phyloP scores from a whole-genome alignment of 495 filamentous ascomycete species.

The Hyaloscypha finlandica region DNA sequence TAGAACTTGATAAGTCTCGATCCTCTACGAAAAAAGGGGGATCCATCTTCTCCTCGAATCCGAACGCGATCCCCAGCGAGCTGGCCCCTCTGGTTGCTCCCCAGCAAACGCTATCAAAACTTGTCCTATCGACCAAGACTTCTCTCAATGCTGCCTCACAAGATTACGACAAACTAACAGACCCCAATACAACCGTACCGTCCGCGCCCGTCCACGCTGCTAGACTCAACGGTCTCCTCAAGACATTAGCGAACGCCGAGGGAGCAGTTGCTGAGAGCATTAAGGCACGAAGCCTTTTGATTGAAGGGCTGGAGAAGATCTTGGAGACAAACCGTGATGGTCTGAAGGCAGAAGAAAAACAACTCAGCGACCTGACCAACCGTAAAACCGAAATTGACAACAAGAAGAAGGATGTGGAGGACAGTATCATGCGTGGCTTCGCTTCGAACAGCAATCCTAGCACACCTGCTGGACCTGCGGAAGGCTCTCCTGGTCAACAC shows the following conservation, averaged over 20 bases:
- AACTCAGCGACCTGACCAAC: constrained; percentile 57
- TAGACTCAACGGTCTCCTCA: constrained; percentile 81
- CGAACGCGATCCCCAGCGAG: constrained; percentile 68
- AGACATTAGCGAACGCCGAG: constrained; percentile 87
- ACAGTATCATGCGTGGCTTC: constrained; percentile 81
- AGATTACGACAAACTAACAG: constrained; percentile 81
- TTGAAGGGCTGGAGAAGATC: constrained; percentile 80
- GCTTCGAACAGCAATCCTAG: constrained; percentile 49
- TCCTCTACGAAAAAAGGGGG: constrained; percentile 63
- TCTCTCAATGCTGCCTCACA: constrained; percentile 66
- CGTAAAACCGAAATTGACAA: constrained; percentile 68
- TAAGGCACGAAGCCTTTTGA: constrained; percentile 76
- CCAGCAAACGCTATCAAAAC: constrained; percentile 72
- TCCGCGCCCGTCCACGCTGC: constrained; percentile 89
- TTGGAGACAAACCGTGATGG: constrained; percentile 72
- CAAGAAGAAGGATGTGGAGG: constrained; percentile 84
- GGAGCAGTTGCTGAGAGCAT: constrained; percentile 87
- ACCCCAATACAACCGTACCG: constrained; percentile 63
- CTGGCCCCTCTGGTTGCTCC: constrained; percentile 71
- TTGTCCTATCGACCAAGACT: constrained; percentile 59
- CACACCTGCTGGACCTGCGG: constrained; percentile 38
- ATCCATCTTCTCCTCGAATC: constrained; percentile 65
- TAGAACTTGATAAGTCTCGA: constrained; percentile 80
- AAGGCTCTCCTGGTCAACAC: constrained; percentile 35
- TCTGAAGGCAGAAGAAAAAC: constrained; percentile 65